Evolutionary conservation across 805 yeast species (phyloP), one percentile per base, ranked within the genome.

Genomic region (Metschnikowia shivogae): DNA sequence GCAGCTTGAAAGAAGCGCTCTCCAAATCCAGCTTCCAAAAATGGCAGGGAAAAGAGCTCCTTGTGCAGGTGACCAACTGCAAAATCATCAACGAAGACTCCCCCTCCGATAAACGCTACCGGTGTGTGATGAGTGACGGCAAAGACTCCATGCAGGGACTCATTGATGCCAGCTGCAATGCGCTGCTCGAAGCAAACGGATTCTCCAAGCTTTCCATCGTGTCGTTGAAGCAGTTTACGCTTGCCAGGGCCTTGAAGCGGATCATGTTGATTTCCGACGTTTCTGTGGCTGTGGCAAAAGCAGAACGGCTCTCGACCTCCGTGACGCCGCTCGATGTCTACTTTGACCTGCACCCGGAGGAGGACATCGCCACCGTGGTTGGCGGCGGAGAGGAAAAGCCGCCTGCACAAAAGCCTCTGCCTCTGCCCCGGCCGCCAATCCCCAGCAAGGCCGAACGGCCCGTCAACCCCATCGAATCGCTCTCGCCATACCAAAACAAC

Each of bases 401-500:
- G 8, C 27, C 27, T n/a, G 22, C 38, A 17, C 17, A 34, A 36
- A 27, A 39, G 33, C 34, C 30, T 31, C 49, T 46, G 29, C 52
- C 60, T 17, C 45, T 46, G n/a, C 42, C 49, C 14, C 33, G 39
- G 26, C 39, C 43, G 3, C 40, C 35, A 12, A 33, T 12, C 6
- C 34, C 48, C 42, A 41, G 35, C 43, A 35, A 33, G 36, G 38
- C 33, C 17, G 46, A 46, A 46, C 35, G 50, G 33, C 47, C 60
- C 43, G 71, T 86, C 33, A 79, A 78, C 54, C 85, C 95, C 9
- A 87, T 90, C 55, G 96, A 88, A 59, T 88, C 84, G 51, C 71
- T 93, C 42, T 88, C 97, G 10, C 98, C 98, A 7, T 93, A 86
- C 63, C 93, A 87, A 62, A 85, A 82, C 60, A 73, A 76, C 42